Evolutionary conservation across 441 rosid species (phyloP).

Genomic region (Aleurites moluccanus): DNA sequence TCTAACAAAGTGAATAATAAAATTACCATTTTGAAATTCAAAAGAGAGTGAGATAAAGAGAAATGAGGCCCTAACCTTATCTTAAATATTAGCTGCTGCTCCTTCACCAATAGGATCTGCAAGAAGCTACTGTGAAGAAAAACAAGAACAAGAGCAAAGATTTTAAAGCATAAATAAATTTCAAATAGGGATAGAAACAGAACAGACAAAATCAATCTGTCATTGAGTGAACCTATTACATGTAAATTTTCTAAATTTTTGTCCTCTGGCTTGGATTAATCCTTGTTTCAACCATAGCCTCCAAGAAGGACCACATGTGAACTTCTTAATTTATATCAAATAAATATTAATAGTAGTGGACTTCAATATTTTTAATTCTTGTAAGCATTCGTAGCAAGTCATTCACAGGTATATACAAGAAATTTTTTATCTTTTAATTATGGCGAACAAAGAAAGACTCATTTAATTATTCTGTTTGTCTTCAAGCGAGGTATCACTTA

Average conservation of each 20-base stretch:
- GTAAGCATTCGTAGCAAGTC: conserved; percentile 5
- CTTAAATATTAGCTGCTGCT: conserved; percentile 20
- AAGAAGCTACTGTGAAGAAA: conserved; percentile 16
- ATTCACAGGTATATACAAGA: not conserved
- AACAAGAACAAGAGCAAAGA: conserved; percentile 15
- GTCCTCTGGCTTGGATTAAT: conserved; percentile 29
- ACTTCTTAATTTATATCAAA: not conserved
- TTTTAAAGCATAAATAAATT: conserved; percentile 24
- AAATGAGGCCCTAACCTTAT: conserved; percentile 20
- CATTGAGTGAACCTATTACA: conserved; percentile 14
- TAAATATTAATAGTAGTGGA: conserved; percentile 4
- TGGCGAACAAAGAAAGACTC: conserved; percentile 2
- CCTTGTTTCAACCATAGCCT: conserved; percentile 28
- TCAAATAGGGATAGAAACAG: conserved; percentile 7
- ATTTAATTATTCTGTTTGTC: conserved; percentile 19
- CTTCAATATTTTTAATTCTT: conserved; percentile 20
- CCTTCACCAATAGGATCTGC: conserved; percentile 14
- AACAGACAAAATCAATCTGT: conserved; percentile 23
- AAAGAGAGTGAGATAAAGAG: not conserved
- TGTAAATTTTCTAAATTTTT: conserved; percentile 20
- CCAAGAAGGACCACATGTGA: conserved; percentile 42
- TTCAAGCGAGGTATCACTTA: not conserved
- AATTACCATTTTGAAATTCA: conserved; percentile 20
- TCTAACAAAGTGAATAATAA: conserved; percentile 15
- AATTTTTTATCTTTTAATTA: too few relatives aligned